A percentile compares a stretch with the other conserved stretches of the same genome.
phyloP scores from a whole-genome alignment of 2,329 filamentous ascomycete genomes.

The Teratosphaeria destructans region DNA sequence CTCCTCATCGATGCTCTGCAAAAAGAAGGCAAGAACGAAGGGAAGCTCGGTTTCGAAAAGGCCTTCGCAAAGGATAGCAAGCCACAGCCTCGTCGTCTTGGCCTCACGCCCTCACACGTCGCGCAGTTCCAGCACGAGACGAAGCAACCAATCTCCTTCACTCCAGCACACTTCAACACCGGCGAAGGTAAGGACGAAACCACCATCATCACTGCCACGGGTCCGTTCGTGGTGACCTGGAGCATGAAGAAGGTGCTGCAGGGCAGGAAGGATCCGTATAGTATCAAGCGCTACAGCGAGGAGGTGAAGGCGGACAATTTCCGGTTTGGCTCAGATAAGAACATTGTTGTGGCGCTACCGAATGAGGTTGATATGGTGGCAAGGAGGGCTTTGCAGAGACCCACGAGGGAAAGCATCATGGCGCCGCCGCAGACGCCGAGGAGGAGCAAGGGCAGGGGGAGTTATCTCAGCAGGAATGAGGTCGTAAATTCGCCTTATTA shows the following conservation, averaged over 20 bases:
- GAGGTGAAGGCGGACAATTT: conserved; percentile 98
- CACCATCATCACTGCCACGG: conserved; percentile 91
- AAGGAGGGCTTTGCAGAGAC: conserved; percentile 71
- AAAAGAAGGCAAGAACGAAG: conserved; percentile 88
- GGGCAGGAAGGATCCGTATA: conserved; percentile 78
- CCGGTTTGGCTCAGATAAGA: conserved; percentile 93
- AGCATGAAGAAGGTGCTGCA: conserved; percentile 79
- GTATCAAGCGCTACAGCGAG: conserved; percentile 91
- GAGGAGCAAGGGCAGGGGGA: conserved; percentile 35
- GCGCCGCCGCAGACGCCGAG: conserved; percentile 42
- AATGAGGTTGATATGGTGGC: conserved; percentile 98
- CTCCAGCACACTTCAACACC: conserved; percentile 86
- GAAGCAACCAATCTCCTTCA: conserved; percentile 74
- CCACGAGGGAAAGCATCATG: conserved; percentile 81
- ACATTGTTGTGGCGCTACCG: conserved; percentile 90
- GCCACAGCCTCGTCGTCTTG: conserved; percentile 82
- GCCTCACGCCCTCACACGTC: conserved; percentile 80
- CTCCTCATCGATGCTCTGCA: conserved; percentile 87
- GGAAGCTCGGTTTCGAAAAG: conserved; percentile 95
- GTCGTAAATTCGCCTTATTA: conserved; percentile 67
- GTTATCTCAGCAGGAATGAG: conserved; percentile 69
- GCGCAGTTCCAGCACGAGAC: conserved; percentile 98
- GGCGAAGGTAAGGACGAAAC: conserved; percentile 70
- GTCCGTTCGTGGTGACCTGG: conserved; percentile 96
- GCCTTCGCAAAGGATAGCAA: conserved; percentile 87